A percentile compares a stretch with the other conserved stretches of the same genome.
phyloP scores from a whole-genome alignment of 331 rosid genomes.

The Stylosanthes scabra region DNA sequence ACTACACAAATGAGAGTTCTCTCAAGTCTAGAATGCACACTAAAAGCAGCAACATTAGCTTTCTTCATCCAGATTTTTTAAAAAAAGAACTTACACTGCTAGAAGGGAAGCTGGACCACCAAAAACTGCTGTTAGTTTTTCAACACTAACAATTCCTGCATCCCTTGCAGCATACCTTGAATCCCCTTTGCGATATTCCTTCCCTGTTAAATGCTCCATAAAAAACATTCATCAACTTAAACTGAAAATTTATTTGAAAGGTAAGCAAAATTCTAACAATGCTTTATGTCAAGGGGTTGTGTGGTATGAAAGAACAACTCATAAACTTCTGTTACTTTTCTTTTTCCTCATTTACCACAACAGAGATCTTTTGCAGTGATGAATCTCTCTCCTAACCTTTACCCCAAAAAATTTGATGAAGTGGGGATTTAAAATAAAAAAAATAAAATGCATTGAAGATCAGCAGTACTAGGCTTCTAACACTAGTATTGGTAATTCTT shows the following conservation, averaged over 20 bases:
- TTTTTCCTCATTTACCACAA: no score
- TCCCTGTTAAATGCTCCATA: slow-evolving; percentile 59
- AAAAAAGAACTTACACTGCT: slow-evolving; percentile 67
- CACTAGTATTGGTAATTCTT: no score
- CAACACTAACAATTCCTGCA: slow-evolving; percentile 70
- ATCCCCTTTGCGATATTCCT: slow-evolving; percentile 99
- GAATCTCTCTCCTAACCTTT: no score
- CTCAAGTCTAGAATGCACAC: background rate
- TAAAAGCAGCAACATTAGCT: slow-evolving; percentile 7
- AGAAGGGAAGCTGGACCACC: slow-evolving; percentile 89
- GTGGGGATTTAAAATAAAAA: no score
- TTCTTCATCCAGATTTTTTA: background rate
- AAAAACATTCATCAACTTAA: slow-evolving; percentile 26
- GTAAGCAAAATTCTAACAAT: slow-evolving; percentile 5
- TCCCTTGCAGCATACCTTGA: slow-evolving; percentile 90
- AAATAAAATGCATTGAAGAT: no score
- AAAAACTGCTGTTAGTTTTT: slow-evolving; percentile 73
- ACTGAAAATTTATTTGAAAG: background rate
- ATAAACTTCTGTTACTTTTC: slow-evolving; percentile 66
- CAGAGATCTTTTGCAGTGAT: no score
- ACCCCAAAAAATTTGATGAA: no score
- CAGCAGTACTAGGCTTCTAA: no score
- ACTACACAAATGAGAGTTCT: background rate
- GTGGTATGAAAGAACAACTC: slow-evolving; percentile 44
- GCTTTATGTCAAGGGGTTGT: background rate